phyloP scores from a whole-genome alignment of 2,329 filamentous ascomycete genomes.

The Hymenoscyphus linearis region DNA sequence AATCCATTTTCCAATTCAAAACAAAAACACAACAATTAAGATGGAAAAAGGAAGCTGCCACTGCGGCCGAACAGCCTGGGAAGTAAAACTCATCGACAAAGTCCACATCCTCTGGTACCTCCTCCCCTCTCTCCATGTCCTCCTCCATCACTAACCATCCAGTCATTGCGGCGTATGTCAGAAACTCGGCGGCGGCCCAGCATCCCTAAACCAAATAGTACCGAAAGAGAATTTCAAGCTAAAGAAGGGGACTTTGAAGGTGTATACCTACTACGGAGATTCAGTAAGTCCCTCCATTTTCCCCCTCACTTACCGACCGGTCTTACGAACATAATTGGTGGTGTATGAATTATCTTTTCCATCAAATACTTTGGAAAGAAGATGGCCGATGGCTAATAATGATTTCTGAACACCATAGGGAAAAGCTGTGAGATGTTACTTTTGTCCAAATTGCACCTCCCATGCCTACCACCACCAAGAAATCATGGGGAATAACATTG shows the following conservation, averaged over 20 bases:
- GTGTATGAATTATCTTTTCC: too few species aligned
- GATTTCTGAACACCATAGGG: slow-evolving; percentile 30
- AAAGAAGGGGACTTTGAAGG: slow-evolving; percentile 45
- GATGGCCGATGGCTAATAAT: background rate
- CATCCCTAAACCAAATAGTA: slow-evolving; percentile 47
- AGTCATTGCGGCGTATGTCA: slow-evolving; percentile 58
- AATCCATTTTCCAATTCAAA: background rate
- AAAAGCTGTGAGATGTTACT: slow-evolving; percentile 52
- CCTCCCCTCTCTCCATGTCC: background rate
- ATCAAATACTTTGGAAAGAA: too few species aligned
- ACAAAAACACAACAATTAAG: slow-evolving; percentile 3
- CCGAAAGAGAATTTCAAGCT: slow-evolving; percentile 41
- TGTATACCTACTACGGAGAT: slow-evolving; percentile 52
- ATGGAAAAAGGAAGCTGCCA: slow-evolving; percentile 43
- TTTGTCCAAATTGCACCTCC: slow-evolving; percentile 48
- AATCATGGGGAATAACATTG: slow-evolving; percentile 45
- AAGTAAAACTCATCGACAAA: slow-evolving; percentile 43
- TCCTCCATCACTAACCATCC: background rate
- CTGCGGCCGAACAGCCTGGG: slow-evolving; percentile 49
- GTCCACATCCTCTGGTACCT: slow-evolving; percentile 35
- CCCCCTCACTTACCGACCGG: background rate
- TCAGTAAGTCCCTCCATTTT: slow-evolving; percentile 35
- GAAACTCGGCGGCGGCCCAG: slow-evolving; percentile 60
- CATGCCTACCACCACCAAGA: slow-evolving; percentile 51
- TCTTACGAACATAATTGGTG: too few species aligned